Evolutionary conservation across 2,329 filamentous ascomycete species (phyloP), one percentile per base, ranked within the genome.

Genomic region (Hypomyces perniciosus): DNA sequence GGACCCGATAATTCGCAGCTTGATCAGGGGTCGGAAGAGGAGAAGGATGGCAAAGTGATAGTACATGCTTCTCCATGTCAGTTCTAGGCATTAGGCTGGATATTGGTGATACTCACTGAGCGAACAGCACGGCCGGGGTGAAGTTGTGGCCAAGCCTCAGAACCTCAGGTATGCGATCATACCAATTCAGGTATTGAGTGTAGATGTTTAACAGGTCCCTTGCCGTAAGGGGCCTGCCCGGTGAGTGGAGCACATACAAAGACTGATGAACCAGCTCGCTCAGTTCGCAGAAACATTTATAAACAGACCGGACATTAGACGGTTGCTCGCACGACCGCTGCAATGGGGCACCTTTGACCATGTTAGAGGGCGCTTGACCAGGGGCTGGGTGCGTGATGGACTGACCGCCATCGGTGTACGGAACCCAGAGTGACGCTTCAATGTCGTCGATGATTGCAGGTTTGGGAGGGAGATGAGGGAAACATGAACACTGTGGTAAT

Each of bases 181-280:
- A 88, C 86, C 86, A 90, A 47, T 81, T 77, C 12, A 87, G 73
- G 57, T 87, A 90, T 57, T 83, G 78, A 0, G 78, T 81, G 57
- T 90, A 88, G 28, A 81, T 80, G 44, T 73, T 75, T 7, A 88
- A 70, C 2, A 90, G 69, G 37, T 80, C 79, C 37, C 78, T 76
- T 56, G 82, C 83, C 0, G 81, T 86, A 41, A 89, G 72, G 5
- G 79, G 79, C 50, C 78, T 76, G 10, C 79, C 81, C 0, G 86
- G 86, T 4, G 85, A 84, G 61, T 88, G 86, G n/a, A 89, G 76
- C 37, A 86, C 77, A 61, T 85, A 85, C 20, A 88, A 73, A 30
- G 83, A 85, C 57, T 86, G 79, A 62, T 88, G 86, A 1, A 88
- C 81, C 1, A 90, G 77, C 66, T 89, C 85, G 55, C 84, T 88